These are phyloP conservation scores for Populus alba DNA, from an alignment of 345 rosid species.

Conservation along the genomic window DNA sequence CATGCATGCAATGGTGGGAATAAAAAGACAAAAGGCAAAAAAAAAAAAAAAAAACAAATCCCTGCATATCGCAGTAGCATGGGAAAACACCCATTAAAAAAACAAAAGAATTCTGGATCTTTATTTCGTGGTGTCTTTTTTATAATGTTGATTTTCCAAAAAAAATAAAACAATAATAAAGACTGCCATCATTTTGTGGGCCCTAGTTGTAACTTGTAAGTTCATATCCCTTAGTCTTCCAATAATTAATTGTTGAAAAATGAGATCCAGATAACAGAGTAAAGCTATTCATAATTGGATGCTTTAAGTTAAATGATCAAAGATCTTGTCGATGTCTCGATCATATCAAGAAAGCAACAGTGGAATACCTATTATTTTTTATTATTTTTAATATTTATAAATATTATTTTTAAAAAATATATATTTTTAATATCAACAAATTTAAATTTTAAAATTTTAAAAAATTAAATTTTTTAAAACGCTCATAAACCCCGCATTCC, in stretches of 20 bases:
- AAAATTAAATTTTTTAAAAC: too few species aligned
- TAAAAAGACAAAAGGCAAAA: background rate
- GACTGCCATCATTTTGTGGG: background rate
- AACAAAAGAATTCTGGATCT: background rate
- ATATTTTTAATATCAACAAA: too few species aligned
- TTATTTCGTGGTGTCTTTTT: background rate
- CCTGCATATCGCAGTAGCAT: background rate
- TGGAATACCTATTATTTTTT: too few species aligned
- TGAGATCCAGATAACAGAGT: background rate
- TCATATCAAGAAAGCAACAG: background rate
- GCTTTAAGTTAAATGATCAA: background rate
- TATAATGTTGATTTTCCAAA: background rate
- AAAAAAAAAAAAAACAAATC: too few species aligned
- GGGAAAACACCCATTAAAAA: background rate
- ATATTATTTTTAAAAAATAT: too few species aligned
- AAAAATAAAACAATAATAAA: background rate
- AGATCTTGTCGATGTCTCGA: background rate
- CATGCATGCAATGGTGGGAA: background rate
- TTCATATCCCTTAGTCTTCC: background rate
- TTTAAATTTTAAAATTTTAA: too few species aligned
- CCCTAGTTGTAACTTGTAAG: background rate
- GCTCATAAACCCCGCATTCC: too few species aligned
- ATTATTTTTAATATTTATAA: too few species aligned
- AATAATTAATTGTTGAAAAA: background rate
- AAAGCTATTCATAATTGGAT: conserved; percentile 10